A percentile compares a stretch with the other conserved stretches of the same genome.
phyloP scores from a whole-genome alignment of 192 early-diverging fungal species.

The Irineochytrium annulatum region DNA sequence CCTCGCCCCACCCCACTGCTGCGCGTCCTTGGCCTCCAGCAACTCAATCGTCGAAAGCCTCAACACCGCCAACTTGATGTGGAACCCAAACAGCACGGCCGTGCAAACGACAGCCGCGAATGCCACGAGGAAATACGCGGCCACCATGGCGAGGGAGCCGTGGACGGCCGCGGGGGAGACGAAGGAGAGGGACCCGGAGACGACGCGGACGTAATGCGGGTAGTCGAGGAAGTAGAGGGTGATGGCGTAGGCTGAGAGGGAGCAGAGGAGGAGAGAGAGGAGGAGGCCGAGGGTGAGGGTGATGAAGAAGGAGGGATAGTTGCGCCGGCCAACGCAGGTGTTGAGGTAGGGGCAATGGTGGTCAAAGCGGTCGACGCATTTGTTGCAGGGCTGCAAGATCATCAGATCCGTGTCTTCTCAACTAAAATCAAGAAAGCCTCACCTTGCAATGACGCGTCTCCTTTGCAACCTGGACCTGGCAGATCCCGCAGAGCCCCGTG shows the following conservation, averaged over 20 bases:
- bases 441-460: slow-evolving; percentile 51
- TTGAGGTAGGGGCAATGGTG: slow-evolving; percentile 49
- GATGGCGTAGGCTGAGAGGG: slow-evolving; percentile 24
- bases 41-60: slow-evolving; percentile 18
- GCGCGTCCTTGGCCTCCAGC: slow-evolving; percentile 8
- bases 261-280: slow-evolving; percentile 6
- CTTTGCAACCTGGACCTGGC: slow-evolving; percentile 33
- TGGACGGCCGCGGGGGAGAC: background rate
- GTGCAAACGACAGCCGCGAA: background rate
- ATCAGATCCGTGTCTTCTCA: background rate
- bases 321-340: slow-evolving; percentile 41
- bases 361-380: slow-evolving; percentile 48
- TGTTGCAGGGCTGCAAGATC: slow-evolving; percentile 40
- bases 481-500: slow-evolving; percentile 42
- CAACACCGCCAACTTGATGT: slow-evolving; percentile 8
- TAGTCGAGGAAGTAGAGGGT: slow-evolving; percentile 29
- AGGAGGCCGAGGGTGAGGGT: slow-evolving; percentile 20
- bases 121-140: background rate
- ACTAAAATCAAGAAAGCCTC: background rate
- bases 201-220: background rate
- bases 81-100: slow-evolving; percentile 6
- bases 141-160: background rate
- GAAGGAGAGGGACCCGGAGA: background rate
- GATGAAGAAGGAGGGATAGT: slow-evolving; percentile 38
- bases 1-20: background rate